Evolutionary conservation across 768 basidiomycete genomes (phyloP), one percentile per base, ranked within the genome.

Genomic region (Lactarius psammicola): DNA sequence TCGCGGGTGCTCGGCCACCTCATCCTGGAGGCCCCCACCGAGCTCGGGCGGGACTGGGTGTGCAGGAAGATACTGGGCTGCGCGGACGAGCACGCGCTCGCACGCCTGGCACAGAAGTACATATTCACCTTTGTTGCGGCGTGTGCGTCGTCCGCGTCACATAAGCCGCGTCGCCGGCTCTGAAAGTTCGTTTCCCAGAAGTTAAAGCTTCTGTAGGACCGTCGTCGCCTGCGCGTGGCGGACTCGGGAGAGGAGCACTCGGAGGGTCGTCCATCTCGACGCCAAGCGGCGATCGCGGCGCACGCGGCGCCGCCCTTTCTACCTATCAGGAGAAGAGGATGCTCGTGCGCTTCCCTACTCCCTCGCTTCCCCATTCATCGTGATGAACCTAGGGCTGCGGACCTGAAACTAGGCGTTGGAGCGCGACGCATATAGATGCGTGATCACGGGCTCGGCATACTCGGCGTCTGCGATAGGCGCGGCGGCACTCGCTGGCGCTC

Each of bases 111-210:
- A 26, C 66, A 67, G 34, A 67, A 67, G 28, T 67, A 55, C 51
- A 67, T 67, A n/a, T 67, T 67, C 53, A 67, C 61, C 20, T 63
- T 67, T 59, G 23, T 67, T 33, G 66, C 56, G 26, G 60, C 62
- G 28, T 67, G 66, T 67, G 66, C 61, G 66, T 67, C 57, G 38
- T 42, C 49, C 51, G 26, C 46, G 30, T 56, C 46, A 34, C 31
- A 30, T 66, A 26, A 8, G 18, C 38, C 49, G 31, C 56, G 7
- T 59, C 49, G 31, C 33, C 49, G 33, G 56, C 31, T 59, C 49
- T 54, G 42, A 63, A 57, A 49, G 3, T 42, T 40, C n/a, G 56
- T 30, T 63, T 56, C 30, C 15, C 9, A 34, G 61, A 59, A 67
- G 66, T 67, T 36, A 67, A 59, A 17, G 66, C 66, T 26, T 63